Evolutionary conservation across 2,329 filamentous ascomycete genomes (phyloP), one percentile per base, ranked within the genome.

Genomic region (Aspergillus chevalieri): DNA sequence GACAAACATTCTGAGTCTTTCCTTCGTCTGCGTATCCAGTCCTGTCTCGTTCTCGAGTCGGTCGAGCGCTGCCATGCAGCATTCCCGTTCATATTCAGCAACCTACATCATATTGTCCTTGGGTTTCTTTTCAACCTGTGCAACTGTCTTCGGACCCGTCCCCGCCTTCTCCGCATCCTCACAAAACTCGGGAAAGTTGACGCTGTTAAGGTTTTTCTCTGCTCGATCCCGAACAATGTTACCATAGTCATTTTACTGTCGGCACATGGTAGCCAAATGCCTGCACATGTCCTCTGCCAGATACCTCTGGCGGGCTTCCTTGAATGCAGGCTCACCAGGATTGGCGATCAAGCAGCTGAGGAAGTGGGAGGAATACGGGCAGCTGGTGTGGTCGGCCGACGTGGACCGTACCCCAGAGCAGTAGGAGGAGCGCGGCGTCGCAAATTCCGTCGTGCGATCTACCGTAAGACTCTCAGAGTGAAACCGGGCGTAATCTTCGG

Each of bases 161-260:
- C 39, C 41, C 10, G 42, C 17, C 19, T 22, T 24, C 3, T 36
- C 36, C 15, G 24, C 45, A 4, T n/a, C 8, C 34, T n/a, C 34
- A 15, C 34, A 38, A 8, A 47, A 50, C 12, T 47, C 48, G 5
- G 41, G 33, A 21, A 51, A 51, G 17, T 47, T 30, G 24, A 51
- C 24, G 17, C 28, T 36, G 14, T 47, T 47, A 12, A 47, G 33
- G 6, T 45, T 51, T 6, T 19, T 15, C 41, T 51, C 48, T 2
- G 38, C 49, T 4, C 22, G 41, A 62, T 66, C 63, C 2, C 62
- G 56, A 5, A 36, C 39, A 2, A 54, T 21, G 10, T 56, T 62
- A 1, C 60, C 63, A 17, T 56, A 59, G 44, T 66, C 62, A 44
- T 64, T 66, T 44, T 63, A 63, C 57, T 50, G 43, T 3, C 62